Base-by-base conservation (phyloP, 2,329 filamentous ascomycete genomes). In the Stachybotrys echinatus region DNA sequence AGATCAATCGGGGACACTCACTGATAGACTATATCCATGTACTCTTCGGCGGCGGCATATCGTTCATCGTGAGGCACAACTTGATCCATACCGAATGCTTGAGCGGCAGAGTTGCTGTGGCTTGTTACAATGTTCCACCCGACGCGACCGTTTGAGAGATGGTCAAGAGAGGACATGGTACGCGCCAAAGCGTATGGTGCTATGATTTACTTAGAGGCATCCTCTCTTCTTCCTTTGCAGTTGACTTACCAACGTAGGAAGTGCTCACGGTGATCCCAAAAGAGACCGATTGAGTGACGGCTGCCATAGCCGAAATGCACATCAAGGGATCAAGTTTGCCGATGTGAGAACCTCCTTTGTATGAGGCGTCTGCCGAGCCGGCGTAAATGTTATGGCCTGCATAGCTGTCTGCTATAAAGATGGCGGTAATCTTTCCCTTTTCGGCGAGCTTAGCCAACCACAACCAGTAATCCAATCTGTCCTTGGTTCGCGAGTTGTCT, bases 231-330 rank as follows among this genome's bases (percentile, higher is more conserved):
- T 37, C 18, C 48, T 45, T 7, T 51, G 53, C 2, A 80, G 83
- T 12, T 75, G 74, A 3, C 79, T 74, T 1, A 61, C 18, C 20
- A 7, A 12, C 84, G 53, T 88, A 88, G 0, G 82, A 86, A 1
- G 84, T 87, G 2, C 80, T 79, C 0, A 84, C 76, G 0, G 85
- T 88, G 2, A 88, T 80, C 1, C 84, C 84, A 52, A 88, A 88
- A 0, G 78, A 81, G n/a, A 89, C 76, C 51, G 74, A 85, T 54
- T 80, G 76, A 0, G 85, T 88, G 0, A 73, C 84, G 1, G 84
- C 83, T 1, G 84, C 84, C 83, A 88, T 85, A 3, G 84, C 83
- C 2, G 83, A 74, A 0, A 88, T 72, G 3, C 19, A 14, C 3
- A 38, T 54, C 2, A 88, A 60, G 0, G 84, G 84, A 61, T 88